phyloP scores from a whole-genome alignment of 192 early-diverging fungal species.

The Funneliformis geosporum region DNA sequence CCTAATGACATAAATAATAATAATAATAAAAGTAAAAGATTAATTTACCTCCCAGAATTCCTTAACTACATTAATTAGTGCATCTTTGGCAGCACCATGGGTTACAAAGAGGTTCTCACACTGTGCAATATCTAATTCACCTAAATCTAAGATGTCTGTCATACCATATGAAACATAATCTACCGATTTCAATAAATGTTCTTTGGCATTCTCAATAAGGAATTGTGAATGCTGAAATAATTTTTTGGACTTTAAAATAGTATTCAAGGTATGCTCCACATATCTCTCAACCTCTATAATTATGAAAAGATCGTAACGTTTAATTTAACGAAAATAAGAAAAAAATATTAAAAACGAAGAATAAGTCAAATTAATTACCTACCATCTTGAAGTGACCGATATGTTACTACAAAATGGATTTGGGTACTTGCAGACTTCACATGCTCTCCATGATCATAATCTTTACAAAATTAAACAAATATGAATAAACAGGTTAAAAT shows the following conservation, averaged over 20 bases:
- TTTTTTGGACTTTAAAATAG: conserved; percentile 44
- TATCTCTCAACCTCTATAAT: conserved; percentile 53
- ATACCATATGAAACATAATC: conserved; percentile 65
- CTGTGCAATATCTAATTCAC: conserved; percentile 49
- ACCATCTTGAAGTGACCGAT: conserved; percentile 52
- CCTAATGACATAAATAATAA: neutral
- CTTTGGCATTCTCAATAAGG: conserved; percentile 48
- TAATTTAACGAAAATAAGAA: neutral
- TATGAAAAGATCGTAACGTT: neutral
- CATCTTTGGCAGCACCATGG: conserved; percentile 53
- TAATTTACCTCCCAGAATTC: conserved; percentile 57
- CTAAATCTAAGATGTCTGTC: conserved; percentile 55
- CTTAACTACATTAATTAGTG: conserved; percentile 51
- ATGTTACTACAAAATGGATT: conserved; percentile 56
- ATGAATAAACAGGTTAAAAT: neutral
- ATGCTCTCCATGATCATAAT: conserved; percentile 5
- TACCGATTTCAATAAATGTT: conserved; percentile 50
- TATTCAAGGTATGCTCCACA: conserved; percentile 43
- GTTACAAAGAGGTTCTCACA: conserved; percentile 51
- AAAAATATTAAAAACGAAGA: neutral
- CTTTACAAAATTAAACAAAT: neutral
- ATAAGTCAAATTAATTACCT: conserved; percentile 5
- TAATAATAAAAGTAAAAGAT: neutral
- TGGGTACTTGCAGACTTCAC: conserved; percentile 33
- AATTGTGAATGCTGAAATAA: conserved; percentile 52